A percentile compares a stretch with the other conserved stretches of the same genome.
phyloP scores from a whole-genome alignment of 2,329 filamentous ascomycete species.

The Alternaria triticina region DNA sequence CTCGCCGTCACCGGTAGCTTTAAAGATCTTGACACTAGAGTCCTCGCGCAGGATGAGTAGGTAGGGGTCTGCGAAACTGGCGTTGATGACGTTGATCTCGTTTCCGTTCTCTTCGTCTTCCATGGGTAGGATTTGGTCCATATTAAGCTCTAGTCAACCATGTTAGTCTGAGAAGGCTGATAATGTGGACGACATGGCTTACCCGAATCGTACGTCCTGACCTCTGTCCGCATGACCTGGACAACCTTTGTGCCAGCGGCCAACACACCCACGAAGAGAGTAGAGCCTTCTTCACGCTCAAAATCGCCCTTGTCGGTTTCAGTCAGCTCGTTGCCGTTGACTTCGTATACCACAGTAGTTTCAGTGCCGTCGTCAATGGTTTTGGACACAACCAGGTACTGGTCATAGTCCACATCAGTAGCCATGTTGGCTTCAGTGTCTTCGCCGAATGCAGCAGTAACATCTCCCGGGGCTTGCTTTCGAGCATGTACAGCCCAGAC shows the following conservation, averaged over 20 bases:
- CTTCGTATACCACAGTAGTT: conserved; percentile 77
- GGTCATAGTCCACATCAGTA: conserved; percentile 69
- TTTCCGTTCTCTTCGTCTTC: conserved; percentile 80
- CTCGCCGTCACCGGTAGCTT: conserved; percentile 81
- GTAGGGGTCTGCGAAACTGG: conserved; percentile 87
- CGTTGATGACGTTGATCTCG: conserved; percentile 77
- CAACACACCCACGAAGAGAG: conserved; percentile 83
- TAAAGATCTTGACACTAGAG: conserved; percentile 76
- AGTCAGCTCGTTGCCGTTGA: conserved; percentile 76
- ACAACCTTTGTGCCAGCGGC: conserved; percentile 82
- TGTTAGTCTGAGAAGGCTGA: background rate
- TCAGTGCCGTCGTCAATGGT: conserved; percentile 69
- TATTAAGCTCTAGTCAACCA: conserved; percentile 69
- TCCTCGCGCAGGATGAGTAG: conserved; percentile 85
- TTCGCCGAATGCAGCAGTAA: conserved; percentile 56
- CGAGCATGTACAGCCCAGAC: conserved; percentile 82
- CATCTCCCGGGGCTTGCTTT: conserved; percentile 67
- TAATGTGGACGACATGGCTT: conserved; percentile 43
- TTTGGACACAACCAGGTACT: conserved; percentile 84
- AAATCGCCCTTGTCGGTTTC: conserved; percentile 85
- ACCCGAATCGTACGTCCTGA: conserved; percentile 91
- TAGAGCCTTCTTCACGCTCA: conserved; percentile 85
- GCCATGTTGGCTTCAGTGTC: conserved; percentile 47
- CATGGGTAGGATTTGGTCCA: conserved; percentile 92
- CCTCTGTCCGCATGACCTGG: conserved; percentile 84